These are phyloP conservation scores for Penicillium sp. DNA, from an alignment of 2,329 filamentous ascomycete genomes.

Conservation along the genomic window DNA sequence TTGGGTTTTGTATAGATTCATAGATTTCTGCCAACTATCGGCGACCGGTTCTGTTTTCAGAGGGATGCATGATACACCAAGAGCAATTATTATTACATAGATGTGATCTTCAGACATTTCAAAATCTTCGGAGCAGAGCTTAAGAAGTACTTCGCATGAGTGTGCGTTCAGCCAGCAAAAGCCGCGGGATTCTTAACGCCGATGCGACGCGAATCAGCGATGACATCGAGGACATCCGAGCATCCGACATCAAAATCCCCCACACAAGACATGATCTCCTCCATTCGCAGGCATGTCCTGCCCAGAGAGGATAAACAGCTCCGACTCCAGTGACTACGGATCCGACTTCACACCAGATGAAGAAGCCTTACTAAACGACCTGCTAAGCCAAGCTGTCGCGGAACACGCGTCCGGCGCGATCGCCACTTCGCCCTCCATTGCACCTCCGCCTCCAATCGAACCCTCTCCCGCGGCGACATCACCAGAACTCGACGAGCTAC, in stretches of 20 bases:
- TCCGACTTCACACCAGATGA: slow-evolving; percentile 59
- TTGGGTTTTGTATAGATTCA: slow-evolving; percentile 13
- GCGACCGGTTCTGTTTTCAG: slow-evolving; percentile 5
- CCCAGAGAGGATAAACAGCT: slow-evolving; percentile 24
- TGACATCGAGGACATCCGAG: slow-evolving; percentile 3
- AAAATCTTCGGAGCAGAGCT: too few species aligned
- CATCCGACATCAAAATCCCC: slow-evolving; percentile 2
- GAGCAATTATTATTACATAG: slow-evolving; percentile 3
- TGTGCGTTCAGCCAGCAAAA: slow-evolving; percentile 10
- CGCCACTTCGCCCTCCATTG: slow-evolving; percentile 19
- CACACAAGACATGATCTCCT: slow-evolving; percentile 21
- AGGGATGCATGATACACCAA: slow-evolving; percentile 22
- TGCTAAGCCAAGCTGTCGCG: slow-evolving; percentile 48
- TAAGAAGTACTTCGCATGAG: neutral
- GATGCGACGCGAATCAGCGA: slow-evolving; percentile 9
- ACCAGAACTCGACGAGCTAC: slow-evolving; percentile 10
- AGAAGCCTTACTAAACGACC: slow-evolving; percentile 50
- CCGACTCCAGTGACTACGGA: slow-evolving; percentile 56
- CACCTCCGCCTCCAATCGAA: slow-evolving; percentile 18
- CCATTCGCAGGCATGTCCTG: slow-evolving; percentile 34
- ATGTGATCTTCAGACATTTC: slow-evolving; percentile 12
- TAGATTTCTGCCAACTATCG: slow-evolving; percentile 4
- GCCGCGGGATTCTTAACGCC: slow-evolving; percentile 12
- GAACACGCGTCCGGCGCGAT: slow-evolving; percentile 27
- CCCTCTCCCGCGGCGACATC: slow-evolving; percentile 4